These are phyloP conservation scores for Coniosporium apollinis DNA, from an alignment of 495 filamentous ascomycete genomes.

Conservation along the genomic window DNA sequence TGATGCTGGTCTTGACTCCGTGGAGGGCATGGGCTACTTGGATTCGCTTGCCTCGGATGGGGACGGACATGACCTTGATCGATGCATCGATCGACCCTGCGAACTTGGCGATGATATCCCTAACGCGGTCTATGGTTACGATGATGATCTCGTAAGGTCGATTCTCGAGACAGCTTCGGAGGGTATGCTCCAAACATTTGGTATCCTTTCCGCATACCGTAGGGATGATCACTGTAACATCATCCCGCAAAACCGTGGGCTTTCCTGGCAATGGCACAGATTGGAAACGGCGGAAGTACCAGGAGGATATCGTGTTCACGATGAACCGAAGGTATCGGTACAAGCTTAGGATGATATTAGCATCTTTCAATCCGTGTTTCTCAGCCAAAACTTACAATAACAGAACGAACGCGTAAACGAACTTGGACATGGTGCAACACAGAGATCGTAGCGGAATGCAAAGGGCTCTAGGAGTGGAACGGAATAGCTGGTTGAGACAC, in stretches of 20 bases:
- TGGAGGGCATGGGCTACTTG: constrained; percentile 11
- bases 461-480: too few species aligned
- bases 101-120: not conserved
- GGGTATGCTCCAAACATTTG: constrained; percentile 5
- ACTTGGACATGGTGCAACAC: too few species aligned
- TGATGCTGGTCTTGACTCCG: constrained; percentile 7
- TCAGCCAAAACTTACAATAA: too few species aligned
- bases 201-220: constrained; percentile 6
- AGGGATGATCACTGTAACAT: constrained; percentile 9
- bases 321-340: constrained; percentile 8
- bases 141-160: constrained; percentile 5
- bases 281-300: constrained; percentile 1
- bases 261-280: constrained; percentile 4
- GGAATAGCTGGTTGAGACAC: too few species aligned
- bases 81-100: not conserved
- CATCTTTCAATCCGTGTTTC: too few species aligned
- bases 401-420: too few species aligned
- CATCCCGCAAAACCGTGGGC: constrained; percentile 2
- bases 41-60: constrained; percentile 6
- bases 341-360: constrained; percentile 5
- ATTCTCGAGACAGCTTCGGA: constrained; percentile 1
- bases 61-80: constrained; percentile 6
- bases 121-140: constrained; percentile 3
- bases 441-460: too few species aligned
- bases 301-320: constrained; percentile 6